A percentile compares a stretch with the other conserved stretches of the same genome.
phyloP scores from a whole-genome alignment of 257 asterid species.

The Anisodus tanguticus region DNA sequence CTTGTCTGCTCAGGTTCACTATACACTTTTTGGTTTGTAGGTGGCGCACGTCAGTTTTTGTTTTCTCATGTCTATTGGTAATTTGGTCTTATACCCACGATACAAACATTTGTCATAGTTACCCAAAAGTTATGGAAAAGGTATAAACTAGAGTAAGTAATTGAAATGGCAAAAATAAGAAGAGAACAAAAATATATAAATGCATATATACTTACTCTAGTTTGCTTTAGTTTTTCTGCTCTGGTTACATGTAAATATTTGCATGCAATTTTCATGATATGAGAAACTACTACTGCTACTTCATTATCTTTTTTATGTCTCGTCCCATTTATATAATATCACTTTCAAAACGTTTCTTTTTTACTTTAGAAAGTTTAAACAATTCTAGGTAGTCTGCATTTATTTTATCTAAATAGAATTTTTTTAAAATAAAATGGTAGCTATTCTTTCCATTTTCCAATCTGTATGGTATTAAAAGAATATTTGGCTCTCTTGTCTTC shows the following conservation, averaged over 20 bases:
- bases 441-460: conserved; percentile 10
- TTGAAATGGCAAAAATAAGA: conserved; percentile 6
- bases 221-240: conserved; percentile 20
- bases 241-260: not conserved
- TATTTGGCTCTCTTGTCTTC: conserved; percentile 11
- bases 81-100: not conserved
- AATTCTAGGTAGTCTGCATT: not conserved
- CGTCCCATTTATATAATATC: conserved; percentile 14
- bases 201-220: not conserved
- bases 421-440: not conserved
- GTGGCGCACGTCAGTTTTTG: conserved; percentile 26
- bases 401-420: not conserved
- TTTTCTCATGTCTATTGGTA: conserved; percentile 17
- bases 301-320: not conserved
- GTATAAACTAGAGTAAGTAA: not conserved
- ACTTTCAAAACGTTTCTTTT: conserved; percentile 21
- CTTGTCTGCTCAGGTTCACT: conserved; percentile 22
- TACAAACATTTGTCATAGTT: not conserved
- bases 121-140: not conserved
- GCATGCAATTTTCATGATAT: conserved; percentile 9
- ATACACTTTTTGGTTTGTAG: not conserved
- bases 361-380: not conserved
- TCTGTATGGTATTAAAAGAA: conserved; percentile 17
- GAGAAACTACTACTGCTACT: conserved; percentile 2
- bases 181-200: conserved; percentile 22